Evolutionary conservation across 352 stramenopile species (phyloP), one percentile per base, ranked within the genome.

Genomic region (Bremia lactucae): DNA sequence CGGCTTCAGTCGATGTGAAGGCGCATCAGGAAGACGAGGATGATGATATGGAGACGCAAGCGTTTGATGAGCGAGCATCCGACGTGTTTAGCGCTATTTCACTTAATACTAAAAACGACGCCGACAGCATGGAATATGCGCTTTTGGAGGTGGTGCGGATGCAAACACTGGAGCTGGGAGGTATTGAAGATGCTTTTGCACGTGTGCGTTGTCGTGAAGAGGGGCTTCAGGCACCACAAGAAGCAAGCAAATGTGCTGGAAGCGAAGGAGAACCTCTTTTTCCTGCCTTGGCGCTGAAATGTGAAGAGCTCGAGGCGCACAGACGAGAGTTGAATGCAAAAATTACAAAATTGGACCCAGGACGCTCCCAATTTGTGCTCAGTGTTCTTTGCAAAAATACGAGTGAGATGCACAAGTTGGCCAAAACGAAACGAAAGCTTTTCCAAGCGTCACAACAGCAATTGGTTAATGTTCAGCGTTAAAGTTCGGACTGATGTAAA

Each of bases 81-180:
- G 75, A 88, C 33, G 69, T 71, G 6, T 83, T 88, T 46, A 86
- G 70, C 33, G 54, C 75, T 16, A 61, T 88, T n/a, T 85, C 75
- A 25, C 40, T 84, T 2, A 59, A 65, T 29, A 82, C 73, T 0
- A 81, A 76, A 40, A 82, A 83, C 34, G 66, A 85, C 25, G 75
- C 75, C 6, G 72, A 88, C 44, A 84, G 75, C 36, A 86, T 83
- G 64, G 78, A 91, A 48, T 87, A 87, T 36, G 78, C 78, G 10
- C 44, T 88, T 24, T 48, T 87, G 14, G 78, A 91, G 44, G 59
- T 83, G 34, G 72, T 84, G 6, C 73, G 78, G 38, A 91, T 87
- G 78, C 75, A 88, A 53, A 85, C 69, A 34, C 55, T 87, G 15
- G 67, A 88, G 19, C 42, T 91, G 9, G 73, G 71, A 2, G 71